Conservation (phyloP, 768 basidiomycete genomes). For the Lanmaoa pseudosensibilis region DNA sequence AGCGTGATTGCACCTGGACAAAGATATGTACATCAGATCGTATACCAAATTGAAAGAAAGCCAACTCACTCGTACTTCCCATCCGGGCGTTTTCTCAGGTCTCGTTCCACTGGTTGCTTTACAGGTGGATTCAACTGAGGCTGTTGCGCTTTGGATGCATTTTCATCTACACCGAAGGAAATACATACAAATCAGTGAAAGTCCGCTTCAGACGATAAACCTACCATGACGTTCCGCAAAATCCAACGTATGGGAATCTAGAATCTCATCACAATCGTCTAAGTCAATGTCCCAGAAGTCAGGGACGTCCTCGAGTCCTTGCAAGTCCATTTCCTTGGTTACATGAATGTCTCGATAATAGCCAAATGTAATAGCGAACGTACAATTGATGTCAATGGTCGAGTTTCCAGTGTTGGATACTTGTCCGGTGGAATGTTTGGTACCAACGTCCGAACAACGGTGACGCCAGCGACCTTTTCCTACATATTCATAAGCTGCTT, state of each 20-base stretch:
- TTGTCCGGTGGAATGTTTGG: slow-evolving; percentile 52
- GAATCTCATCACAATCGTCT: slow-evolving; percentile 28
- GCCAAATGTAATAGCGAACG: slow-evolving; percentile 7
- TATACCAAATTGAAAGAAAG: neutral
- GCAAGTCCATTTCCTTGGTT: slow-evolving; percentile 61
- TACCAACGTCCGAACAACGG: slow-evolving; percentile 52
- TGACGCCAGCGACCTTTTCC: slow-evolving; percentile 76
- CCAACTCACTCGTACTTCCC: slow-evolving; percentile 59
- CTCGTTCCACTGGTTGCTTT: slow-evolving; percentile 7
- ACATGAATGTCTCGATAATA: slow-evolving; percentile 4
- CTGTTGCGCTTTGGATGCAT: neutral
- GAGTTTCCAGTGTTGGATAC: slow-evolving; percentile 71
- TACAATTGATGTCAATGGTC: slow-evolving; percentile 64
- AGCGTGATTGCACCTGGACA: slow-evolving; percentile 67
- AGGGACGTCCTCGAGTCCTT: slow-evolving; percentile 64
- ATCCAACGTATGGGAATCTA: slow-evolving; percentile 31
- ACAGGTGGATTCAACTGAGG: slow-evolving; percentile 1
- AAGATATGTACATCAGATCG: neutral
- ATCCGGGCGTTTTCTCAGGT: slow-evolving; percentile 50
- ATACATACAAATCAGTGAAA: neutral
- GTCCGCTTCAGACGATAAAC: neutral
- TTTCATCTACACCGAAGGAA: slow-evolving; percentile 1
- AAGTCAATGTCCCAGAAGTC: slow-evolving; percentile 62
- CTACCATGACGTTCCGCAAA: slow-evolving; percentile 32
- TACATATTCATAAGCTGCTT: slow-evolving; percentile 32